Evolutionary conservation across 352 stramenopile genomes (phyloP).

Genomic region (Globisporangium paddicum): DNA sequence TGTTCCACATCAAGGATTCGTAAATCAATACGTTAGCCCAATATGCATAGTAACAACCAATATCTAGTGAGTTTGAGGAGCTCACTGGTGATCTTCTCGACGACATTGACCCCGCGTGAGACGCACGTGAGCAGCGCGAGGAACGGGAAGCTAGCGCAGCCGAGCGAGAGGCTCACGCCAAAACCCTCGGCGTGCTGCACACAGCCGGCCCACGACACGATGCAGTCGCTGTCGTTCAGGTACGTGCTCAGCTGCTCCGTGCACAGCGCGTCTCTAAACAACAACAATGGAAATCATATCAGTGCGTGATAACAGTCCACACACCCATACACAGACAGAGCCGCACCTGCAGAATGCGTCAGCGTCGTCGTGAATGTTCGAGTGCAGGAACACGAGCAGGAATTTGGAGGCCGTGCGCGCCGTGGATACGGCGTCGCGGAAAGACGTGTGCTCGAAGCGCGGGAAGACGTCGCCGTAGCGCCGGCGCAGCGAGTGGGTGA

Average conservation of each 20-base stretch:
- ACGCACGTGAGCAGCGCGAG: conserved; percentile 76
- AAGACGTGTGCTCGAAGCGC: conserved; percentile 77
- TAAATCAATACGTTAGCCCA: neutral
- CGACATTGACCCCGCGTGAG: conserved; percentile 70
- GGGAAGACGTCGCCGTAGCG: conserved; percentile 60
- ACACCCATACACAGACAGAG: neutral
- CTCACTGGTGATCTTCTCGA: conserved; percentile 82
- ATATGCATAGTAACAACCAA: no score
- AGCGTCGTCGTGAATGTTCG: conserved; percentile 78
- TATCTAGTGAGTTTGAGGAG: no score
- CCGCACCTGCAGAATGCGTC: conserved; percentile 62
- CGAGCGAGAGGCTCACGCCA: conserved; percentile 74
- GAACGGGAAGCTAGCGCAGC: conserved; percentile 79
- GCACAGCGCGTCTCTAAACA: conserved; percentile 50
- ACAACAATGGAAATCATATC: conserved; percentile 5
- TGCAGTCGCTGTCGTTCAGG: conserved; percentile 74
- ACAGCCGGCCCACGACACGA: conserved; percentile 80
- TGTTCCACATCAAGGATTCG: conserved; percentile 18
- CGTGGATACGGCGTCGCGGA: conserved; percentile 74
- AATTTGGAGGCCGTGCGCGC: conserved; percentile 81
- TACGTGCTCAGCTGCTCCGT: conserved; percentile 67
- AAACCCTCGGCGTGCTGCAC: conserved; percentile 80
- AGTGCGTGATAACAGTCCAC: neutral
- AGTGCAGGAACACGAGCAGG: conserved; percentile 80
- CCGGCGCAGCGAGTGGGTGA: conserved; percentile 46